phyloP scores from a whole-genome alignment of 345 rosid species.

The Rubroshorea leprosula region DNA sequence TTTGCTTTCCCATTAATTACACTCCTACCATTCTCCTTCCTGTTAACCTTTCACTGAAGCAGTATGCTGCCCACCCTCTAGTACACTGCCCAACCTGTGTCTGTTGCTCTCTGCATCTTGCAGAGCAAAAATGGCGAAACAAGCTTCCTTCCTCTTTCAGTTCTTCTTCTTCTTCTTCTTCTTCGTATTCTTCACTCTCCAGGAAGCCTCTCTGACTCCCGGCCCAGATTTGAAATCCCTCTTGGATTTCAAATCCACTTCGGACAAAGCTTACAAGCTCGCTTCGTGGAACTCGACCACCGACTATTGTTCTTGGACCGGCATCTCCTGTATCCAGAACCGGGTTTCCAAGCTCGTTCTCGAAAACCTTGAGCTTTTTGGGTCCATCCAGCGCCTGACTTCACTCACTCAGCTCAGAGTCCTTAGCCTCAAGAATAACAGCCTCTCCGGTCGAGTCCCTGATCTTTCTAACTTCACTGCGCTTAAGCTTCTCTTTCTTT shows the following conservation, averaged over 20 bases:
- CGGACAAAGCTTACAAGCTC: conserved; percentile 53
- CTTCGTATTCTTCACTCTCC: conserved; percentile 12
- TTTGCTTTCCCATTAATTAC: conserved; percentile 17
- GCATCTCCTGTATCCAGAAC: conserved; percentile 54
- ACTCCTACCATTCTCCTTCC: conserved; percentile 1
- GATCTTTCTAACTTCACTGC: conserved; percentile 61
- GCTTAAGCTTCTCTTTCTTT: conserved; percentile 70
- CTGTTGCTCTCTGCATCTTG: conserved; percentile 11
- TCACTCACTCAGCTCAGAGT: conserved; percentile 67
- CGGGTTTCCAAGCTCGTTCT: conserved; percentile 68
- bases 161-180: conserved; percentile 14
- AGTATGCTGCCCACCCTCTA: not conserved
- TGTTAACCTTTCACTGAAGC: not conserved
- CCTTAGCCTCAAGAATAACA: conserved; percentile 69
- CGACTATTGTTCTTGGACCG: conserved; percentile 57
- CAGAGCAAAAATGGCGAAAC: conserved; percentile 45
- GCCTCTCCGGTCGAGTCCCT: conserved; percentile 55
- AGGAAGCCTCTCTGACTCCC: conserved; percentile 18
- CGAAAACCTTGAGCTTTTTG: conserved; percentile 52
- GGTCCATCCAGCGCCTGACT: conserved; percentile 44
- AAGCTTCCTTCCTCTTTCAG: conserved; percentile 10
- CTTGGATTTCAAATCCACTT: conserved; percentile 43
- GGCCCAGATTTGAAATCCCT: conserved; percentile 52
- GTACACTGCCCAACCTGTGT: not conserved
- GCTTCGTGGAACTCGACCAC: conserved; percentile 53